phyloP scores from a whole-genome alignment of 2,329 filamentous ascomycete species.

The Emmonsia crescens region DNA sequence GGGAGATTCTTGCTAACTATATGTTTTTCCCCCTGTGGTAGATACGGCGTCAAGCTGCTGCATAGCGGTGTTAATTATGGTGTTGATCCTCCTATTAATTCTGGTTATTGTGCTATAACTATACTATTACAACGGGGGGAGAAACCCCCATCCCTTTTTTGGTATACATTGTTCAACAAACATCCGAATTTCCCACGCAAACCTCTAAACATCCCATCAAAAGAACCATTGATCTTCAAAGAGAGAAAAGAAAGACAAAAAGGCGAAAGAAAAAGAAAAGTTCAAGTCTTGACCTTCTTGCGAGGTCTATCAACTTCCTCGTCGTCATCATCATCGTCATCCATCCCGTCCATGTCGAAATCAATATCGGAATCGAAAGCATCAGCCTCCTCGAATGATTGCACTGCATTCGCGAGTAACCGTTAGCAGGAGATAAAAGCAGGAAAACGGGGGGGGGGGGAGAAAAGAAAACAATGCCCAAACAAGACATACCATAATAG shows the following conservation, averaged over 20 bases:
- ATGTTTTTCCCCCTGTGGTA: conserved; percentile 25
- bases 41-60: conserved; percentile 75
- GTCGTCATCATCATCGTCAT: conserved; percentile 36
- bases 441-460: not conserved
- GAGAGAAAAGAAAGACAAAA: conserved; percentile 7
- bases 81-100: conserved; percentile 76
- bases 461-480: not conserved
- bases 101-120: conserved; percentile 56
- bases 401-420: conserved; percentile 34
- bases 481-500: conserved; percentile 65
- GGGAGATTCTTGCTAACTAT: conserved; percentile 4
- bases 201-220: not conserved
- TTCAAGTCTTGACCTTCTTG: conserved; percentile 17
- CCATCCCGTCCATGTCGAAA: conserved; percentile 43
- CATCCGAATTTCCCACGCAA: not conserved
- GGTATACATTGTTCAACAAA: conserved; percentile 5
- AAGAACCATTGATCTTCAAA: not conserved
- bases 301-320: conserved; percentile 23
- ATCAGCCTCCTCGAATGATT: conserved; percentile 60
- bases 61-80: conserved; percentile 77
- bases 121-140: conserved; percentile 6
- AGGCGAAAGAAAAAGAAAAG: not conserved
- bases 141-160: no score
- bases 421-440: conserved; percentile 27
- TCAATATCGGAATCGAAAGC: conserved; percentile 51